phyloP scores from a whole-genome alignment of 768 basidiomycete genomes.

The Coprinellus aureogranulatus region DNA sequence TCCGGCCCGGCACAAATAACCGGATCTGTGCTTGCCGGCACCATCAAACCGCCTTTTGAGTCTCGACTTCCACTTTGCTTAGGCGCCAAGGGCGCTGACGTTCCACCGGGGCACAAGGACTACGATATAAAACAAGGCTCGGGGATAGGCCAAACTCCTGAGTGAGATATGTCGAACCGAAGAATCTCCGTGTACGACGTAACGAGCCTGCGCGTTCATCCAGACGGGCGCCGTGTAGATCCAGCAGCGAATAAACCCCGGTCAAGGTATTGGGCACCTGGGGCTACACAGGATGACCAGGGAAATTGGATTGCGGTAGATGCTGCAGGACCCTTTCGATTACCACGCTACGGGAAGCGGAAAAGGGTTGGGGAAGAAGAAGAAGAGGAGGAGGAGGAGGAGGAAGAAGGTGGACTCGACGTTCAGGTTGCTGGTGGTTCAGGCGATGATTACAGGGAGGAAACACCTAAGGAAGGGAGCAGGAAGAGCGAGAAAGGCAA shows the following conservation, averaged over 20 bases:
- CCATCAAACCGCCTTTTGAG: no score
- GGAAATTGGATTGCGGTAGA: slow-evolving; percentile 69
- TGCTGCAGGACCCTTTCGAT: slow-evolving; percentile 51
- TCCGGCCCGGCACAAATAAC: no score
- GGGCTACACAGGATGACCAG: slow-evolving; percentile 41
- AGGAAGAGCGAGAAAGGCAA: slow-evolving; percentile 13
- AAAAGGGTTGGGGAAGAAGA: slow-evolving; percentile 12
- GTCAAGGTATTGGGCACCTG: slow-evolving; percentile 28
- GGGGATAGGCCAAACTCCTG: background rate
- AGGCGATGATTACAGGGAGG: background rate
- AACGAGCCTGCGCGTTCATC: slow-evolving; percentile 61
- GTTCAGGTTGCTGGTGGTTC: background rate
- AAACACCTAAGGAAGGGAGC: slow-evolving; percentile 1
- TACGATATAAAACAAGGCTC: no score
- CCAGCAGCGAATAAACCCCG: slow-evolving; percentile 36
- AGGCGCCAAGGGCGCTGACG: background rate
- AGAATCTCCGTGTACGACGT: slow-evolving; percentile 64
- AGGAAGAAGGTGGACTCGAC: slow-evolving; percentile 15
- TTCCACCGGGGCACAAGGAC: background rate
- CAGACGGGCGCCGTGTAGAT: slow-evolving; percentile 60
- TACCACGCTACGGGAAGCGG: slow-evolving; percentile 23
- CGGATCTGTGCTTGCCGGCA: no score
- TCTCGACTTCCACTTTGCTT: no score
- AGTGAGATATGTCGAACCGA: slow-evolving; percentile 20
- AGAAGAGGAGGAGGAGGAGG: slow-evolving; percentile 15